Conservation (phyloP, 352 stramenopile species). For the Phytophthora pistaciae region DNA sequence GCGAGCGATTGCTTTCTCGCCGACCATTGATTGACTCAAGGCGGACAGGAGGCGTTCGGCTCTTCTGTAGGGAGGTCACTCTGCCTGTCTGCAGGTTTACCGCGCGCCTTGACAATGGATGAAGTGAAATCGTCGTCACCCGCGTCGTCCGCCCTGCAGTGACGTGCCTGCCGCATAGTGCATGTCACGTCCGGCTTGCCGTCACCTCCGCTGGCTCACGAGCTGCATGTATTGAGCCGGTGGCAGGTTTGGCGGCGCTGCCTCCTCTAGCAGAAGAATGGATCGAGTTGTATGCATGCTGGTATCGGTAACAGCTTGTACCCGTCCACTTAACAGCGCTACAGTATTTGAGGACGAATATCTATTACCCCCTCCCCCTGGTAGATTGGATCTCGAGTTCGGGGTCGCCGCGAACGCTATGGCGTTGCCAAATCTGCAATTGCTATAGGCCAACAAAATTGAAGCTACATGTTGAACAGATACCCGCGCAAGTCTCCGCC, state of each 20-base stretch:
- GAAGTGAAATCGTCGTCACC: slow-evolving; percentile 3
- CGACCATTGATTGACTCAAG: slow-evolving; percentile 21
- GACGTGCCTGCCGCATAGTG: slow-evolving; percentile 20
- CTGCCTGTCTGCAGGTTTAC: slow-evolving; percentile 37
- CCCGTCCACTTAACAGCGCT: neutral
- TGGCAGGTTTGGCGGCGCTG: neutral
- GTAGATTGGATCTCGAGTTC: neutral
- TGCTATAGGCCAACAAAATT: neutral
- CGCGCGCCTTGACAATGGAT: slow-evolving; percentile 13
- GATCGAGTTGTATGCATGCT: no score
- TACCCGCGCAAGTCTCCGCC: neutral
- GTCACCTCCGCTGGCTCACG: neutral
- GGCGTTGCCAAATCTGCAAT: neutral
- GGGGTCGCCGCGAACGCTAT: neutral
- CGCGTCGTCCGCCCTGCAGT: slow-evolving; percentile 19
- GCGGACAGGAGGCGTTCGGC: slow-evolving; percentile 14
- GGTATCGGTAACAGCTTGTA: neutral
- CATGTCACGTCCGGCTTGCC: slow-evolving; percentile 1
- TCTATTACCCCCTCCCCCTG: no score
- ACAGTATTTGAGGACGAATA: no score
- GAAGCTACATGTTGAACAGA: neutral
- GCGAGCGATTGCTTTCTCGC: slow-evolving; percentile 27
- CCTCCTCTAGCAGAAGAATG: neutral
- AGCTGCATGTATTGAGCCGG: neutral
- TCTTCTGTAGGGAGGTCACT: slow-evolving; percentile 35